Evolutionary conservation across 2,329 filamentous ascomycete genomes (phyloP).

Genomic region (Cercospora brassicicola): DNA sequence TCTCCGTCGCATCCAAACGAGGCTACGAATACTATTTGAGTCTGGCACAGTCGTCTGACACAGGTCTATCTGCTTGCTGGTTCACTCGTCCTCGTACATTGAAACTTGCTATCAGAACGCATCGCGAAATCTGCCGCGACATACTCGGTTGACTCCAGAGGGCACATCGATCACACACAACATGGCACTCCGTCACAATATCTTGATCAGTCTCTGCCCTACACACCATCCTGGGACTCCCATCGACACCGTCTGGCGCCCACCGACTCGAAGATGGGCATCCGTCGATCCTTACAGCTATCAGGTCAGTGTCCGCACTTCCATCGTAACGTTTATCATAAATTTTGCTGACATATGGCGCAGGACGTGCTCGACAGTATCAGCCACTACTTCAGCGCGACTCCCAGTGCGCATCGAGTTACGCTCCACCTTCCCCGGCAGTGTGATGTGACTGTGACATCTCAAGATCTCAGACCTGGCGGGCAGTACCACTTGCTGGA

Average conservation of each 20-base stretch:
- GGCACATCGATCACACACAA: not conserved
- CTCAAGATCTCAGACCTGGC: not conserved
- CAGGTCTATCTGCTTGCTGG: slow-evolving; percentile 52
- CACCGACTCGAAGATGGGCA: not conserved
- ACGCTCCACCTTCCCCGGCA: not conserved
- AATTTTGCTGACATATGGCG: not conserved
- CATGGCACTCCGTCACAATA: not conserved
- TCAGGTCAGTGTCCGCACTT: not conserved
- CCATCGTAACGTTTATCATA: too few species aligned
- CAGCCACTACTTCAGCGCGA: not conserved
- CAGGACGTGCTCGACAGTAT: not conserved
- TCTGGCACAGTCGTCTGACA: slow-evolving; percentile 49
- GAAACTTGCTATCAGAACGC: not conserved
- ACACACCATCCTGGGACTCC: not conserved
- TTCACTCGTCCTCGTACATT: slow-evolving; percentile 47
- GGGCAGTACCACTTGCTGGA: not conserved
- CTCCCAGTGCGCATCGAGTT: not conserved
- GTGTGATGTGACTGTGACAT: not conserved
- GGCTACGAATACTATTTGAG: slow-evolving; percentile 45
- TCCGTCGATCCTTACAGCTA: not conserved
- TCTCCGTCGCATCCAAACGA: slow-evolving; percentile 29
- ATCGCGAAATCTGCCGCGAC: not conserved
- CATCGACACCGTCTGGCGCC: not conserved
- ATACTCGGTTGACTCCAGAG: not conserved
- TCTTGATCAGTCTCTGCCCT: not conserved